Percentiles rank a stretch among this genome's conserved stretches.
These are phyloP conservation scores for Yarrowia yakushimensis DNA, from an alignment of 805 yeast species.

Conservation along the genomic window DNA sequence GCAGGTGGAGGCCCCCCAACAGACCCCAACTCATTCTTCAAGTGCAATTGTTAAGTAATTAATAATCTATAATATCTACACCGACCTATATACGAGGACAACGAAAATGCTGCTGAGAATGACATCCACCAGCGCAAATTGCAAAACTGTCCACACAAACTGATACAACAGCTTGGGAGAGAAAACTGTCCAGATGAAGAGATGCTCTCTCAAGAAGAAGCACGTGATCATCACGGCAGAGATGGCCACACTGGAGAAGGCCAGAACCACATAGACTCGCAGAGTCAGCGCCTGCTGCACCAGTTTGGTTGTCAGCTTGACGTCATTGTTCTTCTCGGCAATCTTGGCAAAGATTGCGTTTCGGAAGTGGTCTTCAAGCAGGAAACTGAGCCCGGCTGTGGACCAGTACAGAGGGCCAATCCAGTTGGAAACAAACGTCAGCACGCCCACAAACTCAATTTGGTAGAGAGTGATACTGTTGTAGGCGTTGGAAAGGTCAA, in stretches of 20 bases:
- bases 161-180: constrained; percentile 86
- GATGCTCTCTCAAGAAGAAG: constrained; percentile 68
- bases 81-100: constrained; percentile 10
- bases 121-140: constrained; percentile 33
- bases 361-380: constrained; percentile 36
- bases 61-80: not conserved
- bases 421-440: constrained; percentile 83
- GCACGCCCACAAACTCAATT: constrained; percentile 64
- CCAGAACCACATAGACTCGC: constrained; percentile 39
- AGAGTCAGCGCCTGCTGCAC: constrained; percentile 29
- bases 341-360: constrained; percentile 27
- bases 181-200: constrained; percentile 97
- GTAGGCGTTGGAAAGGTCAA: constrained; percentile 87
- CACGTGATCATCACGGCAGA: constrained; percentile 65
- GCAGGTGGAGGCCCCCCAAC: not conserved
- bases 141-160: constrained; percentile 58
- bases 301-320: constrained; percentile 18
- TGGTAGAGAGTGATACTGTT: constrained; percentile 77
- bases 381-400: constrained; percentile 43
- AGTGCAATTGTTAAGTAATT: too few species aligned
- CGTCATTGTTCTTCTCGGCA: constrained; percentile 28
- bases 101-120: constrained; percentile 1
- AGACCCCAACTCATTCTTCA: too few species aligned
- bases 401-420: constrained; percentile 84
- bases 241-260: constrained; percentile 60